Percentiles rank a stretch among this genome's conserved stretches.
These are phyloP conservation scores for Phytophthora pisi DNA, from an alignment of 352 stramenopile genomes.

Conservation along the genomic window DNA sequence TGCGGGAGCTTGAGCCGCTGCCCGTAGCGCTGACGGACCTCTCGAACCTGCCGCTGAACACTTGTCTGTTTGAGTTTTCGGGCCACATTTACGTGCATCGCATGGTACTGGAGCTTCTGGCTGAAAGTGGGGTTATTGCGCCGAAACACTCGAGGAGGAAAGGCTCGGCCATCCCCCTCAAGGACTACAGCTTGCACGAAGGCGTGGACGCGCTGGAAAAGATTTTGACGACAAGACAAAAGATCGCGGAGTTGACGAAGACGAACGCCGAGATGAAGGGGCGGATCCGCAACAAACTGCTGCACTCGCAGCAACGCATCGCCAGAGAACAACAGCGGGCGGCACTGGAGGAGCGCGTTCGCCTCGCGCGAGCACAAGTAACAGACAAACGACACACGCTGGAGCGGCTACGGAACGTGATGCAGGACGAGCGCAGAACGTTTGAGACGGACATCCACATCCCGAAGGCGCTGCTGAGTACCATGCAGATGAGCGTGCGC, in stretches of 20 bases:
- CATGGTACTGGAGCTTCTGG: constrained; percentile 70
- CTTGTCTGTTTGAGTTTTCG: constrained; percentile 81
- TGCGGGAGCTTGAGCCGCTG: constrained; percentile 73
- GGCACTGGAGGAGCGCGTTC: constrained; percentile 58
- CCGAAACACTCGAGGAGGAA: constrained; percentile 74
- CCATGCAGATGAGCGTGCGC: constrained; percentile 83
- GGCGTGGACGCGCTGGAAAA: constrained; percentile 74
- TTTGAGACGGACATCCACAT: constrained; percentile 86
- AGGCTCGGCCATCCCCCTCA: constrained; percentile 75
- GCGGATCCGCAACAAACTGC: constrained; percentile 54
- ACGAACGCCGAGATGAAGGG: constrained; percentile 56
- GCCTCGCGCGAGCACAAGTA: constrained; percentile 51
- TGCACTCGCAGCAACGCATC: constrained; percentile 46
- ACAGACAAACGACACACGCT: constrained; percentile 63
- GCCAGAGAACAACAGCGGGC: constrained; percentile 54
- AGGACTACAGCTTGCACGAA: constrained; percentile 78
- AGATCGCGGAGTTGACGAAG: constrained; percentile 53
- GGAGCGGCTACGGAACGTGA: constrained; percentile 57
- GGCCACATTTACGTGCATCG: constrained; percentile 70
- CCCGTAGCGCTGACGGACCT: constrained; percentile 64
- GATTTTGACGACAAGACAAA: constrained; percentile 50
- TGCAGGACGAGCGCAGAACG: constrained; percentile 77
- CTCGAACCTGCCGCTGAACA: constrained; percentile 79
- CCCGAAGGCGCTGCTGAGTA: constrained; percentile 74
- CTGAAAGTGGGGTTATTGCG: constrained; percentile 68